A percentile compares a stretch with the other conserved stretches of the same genome.
Conservation (phyloP, 208 protist species). For the Herpetomonas tarakana region DNA sequence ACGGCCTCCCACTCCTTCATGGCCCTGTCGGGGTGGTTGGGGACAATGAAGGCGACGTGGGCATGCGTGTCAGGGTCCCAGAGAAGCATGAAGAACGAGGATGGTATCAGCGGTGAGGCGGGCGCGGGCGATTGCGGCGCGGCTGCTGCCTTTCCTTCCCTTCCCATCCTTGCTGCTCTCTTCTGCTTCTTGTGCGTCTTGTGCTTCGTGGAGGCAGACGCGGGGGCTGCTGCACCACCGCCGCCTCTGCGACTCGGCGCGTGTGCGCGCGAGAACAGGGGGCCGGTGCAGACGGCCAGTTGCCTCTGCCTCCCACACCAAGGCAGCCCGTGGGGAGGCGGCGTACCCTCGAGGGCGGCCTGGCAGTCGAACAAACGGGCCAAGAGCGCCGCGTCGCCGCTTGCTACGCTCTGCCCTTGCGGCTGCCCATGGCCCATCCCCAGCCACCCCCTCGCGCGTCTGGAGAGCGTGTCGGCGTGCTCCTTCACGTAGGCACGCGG, state of each 20-base stretch:
- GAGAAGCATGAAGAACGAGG: conserved; percentile 46
- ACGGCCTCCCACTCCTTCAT: conserved; percentile 6
- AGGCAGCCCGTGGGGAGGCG: too few species aligned
- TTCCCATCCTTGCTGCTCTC: not conserved
- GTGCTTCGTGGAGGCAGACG: not conserved
- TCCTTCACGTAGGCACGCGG: conserved; percentile 36
- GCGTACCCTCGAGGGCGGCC: too few species aligned
- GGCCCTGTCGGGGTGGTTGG: conserved; percentile 21
- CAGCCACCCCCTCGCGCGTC: not conserved
- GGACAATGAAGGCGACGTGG: conserved; percentile 49
- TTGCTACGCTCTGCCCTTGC: too few species aligned
- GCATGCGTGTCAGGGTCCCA: conserved; percentile 44
- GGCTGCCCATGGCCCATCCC: not conserved
- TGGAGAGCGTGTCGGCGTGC: not conserved
- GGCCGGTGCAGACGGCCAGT: conserved; percentile 15
- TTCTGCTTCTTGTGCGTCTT: not conserved
- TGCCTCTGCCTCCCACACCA: not conserved
- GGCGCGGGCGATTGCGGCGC: not conserved
- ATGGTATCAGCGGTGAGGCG: conserved; percentile 13
- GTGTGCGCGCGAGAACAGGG: conserved; percentile 1
- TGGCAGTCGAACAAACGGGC: not conserved
- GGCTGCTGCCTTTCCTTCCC: not conserved
- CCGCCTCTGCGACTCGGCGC: too few species aligned
- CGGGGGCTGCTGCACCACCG: too few species aligned
- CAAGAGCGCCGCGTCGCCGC: not conserved